Conservation (phyloP, 2,329 filamentous ascomycete genomes). For the Colletotrichum truncatum region DNA sequence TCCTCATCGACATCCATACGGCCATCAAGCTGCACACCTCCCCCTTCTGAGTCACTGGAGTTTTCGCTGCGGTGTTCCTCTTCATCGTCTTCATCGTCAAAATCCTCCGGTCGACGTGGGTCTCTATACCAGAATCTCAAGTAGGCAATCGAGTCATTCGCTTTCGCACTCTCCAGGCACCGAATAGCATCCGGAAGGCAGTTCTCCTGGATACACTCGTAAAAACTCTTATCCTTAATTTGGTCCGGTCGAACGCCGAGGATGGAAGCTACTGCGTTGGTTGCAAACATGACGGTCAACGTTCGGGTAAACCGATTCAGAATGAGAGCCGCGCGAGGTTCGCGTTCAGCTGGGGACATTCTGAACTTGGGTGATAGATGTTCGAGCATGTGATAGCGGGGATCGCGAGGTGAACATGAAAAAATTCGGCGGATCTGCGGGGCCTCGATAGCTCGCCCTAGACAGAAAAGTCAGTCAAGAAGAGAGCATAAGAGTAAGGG, state of each 20-base stretch:
- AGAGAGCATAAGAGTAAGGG: background rate
- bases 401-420: constrained; percentile 82
- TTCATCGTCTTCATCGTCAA: constrained; percentile 50
- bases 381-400: constrained; percentile 89
- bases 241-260: constrained; percentile 76
- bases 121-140: constrained; percentile 87
- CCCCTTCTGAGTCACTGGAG: constrained; percentile 52
- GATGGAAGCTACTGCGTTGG: constrained; percentile 78
- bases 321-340: constrained; percentile 85
- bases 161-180: constrained; percentile 85
- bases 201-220: constrained; percentile 83
- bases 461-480: background rate
- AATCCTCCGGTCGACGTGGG: constrained; percentile 68
- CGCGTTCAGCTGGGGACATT: constrained; percentile 70
- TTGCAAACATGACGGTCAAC: constrained; percentile 87
- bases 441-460: constrained; percentile 77
- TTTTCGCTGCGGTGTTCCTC: constrained; percentile 46
- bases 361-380: constrained; percentile 85
- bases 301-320: constrained; percentile 87
- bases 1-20: constrained; percentile 52
- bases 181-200: constrained; percentile 80
- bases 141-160: constrained; percentile 91
- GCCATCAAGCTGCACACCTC: constrained; percentile 54
- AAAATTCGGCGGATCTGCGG: constrained; percentile 83
- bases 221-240: constrained; percentile 82